Percentiles rank a stretch among this genome's conserved stretches.
phyloP scores from a whole-genome alignment of 495 filamentous ascomycete species.

The Penicillium lividum region DNA sequence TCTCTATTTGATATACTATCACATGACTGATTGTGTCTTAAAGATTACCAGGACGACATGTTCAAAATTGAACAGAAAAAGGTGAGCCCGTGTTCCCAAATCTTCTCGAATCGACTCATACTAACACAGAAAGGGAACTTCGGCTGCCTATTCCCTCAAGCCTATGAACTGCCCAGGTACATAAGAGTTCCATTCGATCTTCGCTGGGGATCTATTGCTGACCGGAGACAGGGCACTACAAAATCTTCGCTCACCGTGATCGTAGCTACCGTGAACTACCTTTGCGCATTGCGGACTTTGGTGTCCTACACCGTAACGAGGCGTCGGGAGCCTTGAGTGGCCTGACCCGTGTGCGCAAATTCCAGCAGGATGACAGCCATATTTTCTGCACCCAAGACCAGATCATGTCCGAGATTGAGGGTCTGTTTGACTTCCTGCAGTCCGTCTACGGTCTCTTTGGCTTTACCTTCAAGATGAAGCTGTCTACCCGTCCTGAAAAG shows the following conservation, averaged over 20 bases:
- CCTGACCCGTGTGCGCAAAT: conserved; percentile 85
- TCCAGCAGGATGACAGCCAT: conserved; percentile 94
- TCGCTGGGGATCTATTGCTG: no score
- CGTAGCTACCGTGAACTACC: conserved; percentile 67
- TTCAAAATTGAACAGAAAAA: conserved; percentile 91
- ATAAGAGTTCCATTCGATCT: no score
- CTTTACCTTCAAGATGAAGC: conserved; percentile 93
- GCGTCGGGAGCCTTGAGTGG: conserved; percentile 89
- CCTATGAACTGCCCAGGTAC: conserved; percentile 95
- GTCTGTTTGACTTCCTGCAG: conserved; percentile 83
- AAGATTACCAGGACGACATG: conserved; percentile 78
- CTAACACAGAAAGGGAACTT: no score
- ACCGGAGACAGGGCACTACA: no score
- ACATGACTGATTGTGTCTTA: no score
- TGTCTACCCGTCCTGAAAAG: conserved; percentile 93
- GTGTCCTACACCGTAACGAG: conserved; percentile 88
- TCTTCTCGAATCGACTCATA: no score
- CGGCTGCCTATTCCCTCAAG: conserved; percentile 56
- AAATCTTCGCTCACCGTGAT: conserved; percentile 57
- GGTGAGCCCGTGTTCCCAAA: conserved; percentile 6
- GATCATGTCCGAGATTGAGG: conserved; percentile 80
- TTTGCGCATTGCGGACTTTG: conserved; percentile 90
- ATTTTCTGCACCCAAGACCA: conserved; percentile 86
- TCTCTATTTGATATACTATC: no score
- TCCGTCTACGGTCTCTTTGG: conserved; percentile 86